Evolutionary conservation across 1,139 yeast species (phyloP).

Genomic region (Hanseniaspora gamundiae): DNA sequence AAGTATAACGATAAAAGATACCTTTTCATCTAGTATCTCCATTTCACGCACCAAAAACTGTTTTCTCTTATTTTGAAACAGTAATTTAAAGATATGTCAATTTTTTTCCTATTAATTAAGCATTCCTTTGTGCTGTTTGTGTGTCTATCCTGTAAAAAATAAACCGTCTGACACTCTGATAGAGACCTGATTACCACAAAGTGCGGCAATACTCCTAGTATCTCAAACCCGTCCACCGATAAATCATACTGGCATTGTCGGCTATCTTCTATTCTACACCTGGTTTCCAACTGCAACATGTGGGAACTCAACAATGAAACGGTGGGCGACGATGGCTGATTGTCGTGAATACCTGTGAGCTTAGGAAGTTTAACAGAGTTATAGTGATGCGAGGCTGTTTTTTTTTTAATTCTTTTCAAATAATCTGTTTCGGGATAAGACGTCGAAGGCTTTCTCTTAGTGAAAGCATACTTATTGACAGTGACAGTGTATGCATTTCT

Average conservation of each 20-base stretch:
- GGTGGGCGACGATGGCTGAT: not conserved
- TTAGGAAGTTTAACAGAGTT: not conserved
- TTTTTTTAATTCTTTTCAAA: not conserved
- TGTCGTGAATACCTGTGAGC: too few species aligned
- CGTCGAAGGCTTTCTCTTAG: not conserved
- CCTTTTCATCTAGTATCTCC: slow-evolving; percentile 13
- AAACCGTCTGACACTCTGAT: not conserved
- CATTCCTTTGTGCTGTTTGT: not conserved
- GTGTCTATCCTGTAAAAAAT: not conserved
- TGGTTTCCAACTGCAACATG: not conserved
- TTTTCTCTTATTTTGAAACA: not conserved
- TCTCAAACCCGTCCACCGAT: not conserved
- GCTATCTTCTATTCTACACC: not conserved
- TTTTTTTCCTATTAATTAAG: not conserved
- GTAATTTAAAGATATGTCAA: slow-evolving; percentile 2
- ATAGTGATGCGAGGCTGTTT: not conserved
- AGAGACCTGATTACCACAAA: not conserved
- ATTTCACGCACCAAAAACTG: slow-evolving; percentile 14
- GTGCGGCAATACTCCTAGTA: not conserved
- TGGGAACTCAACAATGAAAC: not conserved
- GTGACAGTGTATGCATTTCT: not conserved
- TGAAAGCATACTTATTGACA: not conserved
- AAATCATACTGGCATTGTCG: not conserved
- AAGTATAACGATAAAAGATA: too few species aligned
- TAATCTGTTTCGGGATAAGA: not conserved